Evolutionary conservation across 305 asterid genomes (phyloP), one percentile per base, ranked within the genome.

Genomic region (Fraxinus paxiana): DNA sequence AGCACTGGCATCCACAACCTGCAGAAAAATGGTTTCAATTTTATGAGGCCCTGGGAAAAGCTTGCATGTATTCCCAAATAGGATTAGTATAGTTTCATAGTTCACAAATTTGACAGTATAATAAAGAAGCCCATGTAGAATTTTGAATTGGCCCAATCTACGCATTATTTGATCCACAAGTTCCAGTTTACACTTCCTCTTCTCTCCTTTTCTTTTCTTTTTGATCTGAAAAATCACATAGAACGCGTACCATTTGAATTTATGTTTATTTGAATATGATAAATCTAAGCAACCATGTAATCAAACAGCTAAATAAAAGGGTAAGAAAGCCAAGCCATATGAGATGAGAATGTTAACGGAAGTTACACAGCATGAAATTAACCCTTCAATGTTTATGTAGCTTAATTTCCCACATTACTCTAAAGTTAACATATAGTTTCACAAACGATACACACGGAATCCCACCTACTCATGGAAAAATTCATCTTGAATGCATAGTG

Each of bases 1-100:
- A 34, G 98, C 98, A 87, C 92, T 89, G 15, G 98, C 97, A 90
- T 90, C 97, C 84, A 91, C 95, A 87, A 96, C 97, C 99, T 96
- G 93, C 89, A 88, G 72, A 74, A 79, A n/a, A 70, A 26, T 26
- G 82, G 34, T 61, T 84, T 79, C 73, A 79, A 80, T 54, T 75
- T 72, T 18, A 79, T 48, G 22, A 30, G 41, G 77, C 56, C 54
- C 59, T 51, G 46, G 28, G 26, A 70, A 41, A 61, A 79, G 77
- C 34, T 79, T 24, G 46, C 31, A 65, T 13, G 24, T 43, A 6
- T 30, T 37, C 24, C 51, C 43, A 73, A 81, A 77, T 33, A 72
- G 35, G 37, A 54, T 54, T 61, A 65, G 35, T 26, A 24, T 26
- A 65, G 73, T 12, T 24, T 65, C 34, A 26, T 17, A 10, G 73